Base-by-base conservation (phyloP, 805 yeast species). In the Yamadazyma sp. region DNA sequence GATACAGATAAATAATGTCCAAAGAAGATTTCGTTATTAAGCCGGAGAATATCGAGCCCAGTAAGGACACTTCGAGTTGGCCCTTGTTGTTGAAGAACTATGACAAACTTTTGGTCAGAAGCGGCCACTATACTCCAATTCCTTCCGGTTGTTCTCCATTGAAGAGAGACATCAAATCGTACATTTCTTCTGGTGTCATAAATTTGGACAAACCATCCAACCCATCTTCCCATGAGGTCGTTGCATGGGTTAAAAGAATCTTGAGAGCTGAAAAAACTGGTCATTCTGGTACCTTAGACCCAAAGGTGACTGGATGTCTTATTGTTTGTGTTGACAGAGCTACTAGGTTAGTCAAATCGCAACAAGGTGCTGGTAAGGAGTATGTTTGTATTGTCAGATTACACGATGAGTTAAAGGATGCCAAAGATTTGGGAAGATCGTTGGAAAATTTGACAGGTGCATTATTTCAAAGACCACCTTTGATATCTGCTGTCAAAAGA, bases 281-380 rank as follows among this genome's bases (percentile, higher is more conserved):
- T 71, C 99, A 93, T 69, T 87, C 96, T 38, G 99, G 99, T 72
- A 93, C 99, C 49, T 77, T 93, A 64, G 99, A 93, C 74, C 99
- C 99, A 49, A 87, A 87, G 67, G 99, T 93, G 58, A 93, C 99
- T 34, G 99, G 99, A 50, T 93, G 99, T 75, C 76, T 93, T 63
- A 93, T 93, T 64, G 99, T 93, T 45, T 93, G 99, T 78, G 78
- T 93, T 51, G 99, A 93, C 69, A 82, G 96, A 64, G 99, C 99
- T 42, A 93, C 99, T 40, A 82, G 99, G 70, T 77, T 93, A 60
- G 99, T 93, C 52, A 93, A 93, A 69, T 87, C 96, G 38, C 99
- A 93, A 73, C 99, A 93, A 70, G 98, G 98, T 72, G 99, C 99
- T 32, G 99, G 99, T 77, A 93, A 93, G 67, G 99, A 93, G 81